Conservation (phyloP, 2,329 filamentous ascomycete genomes). For the Exserohilum rostratum region DNA sequence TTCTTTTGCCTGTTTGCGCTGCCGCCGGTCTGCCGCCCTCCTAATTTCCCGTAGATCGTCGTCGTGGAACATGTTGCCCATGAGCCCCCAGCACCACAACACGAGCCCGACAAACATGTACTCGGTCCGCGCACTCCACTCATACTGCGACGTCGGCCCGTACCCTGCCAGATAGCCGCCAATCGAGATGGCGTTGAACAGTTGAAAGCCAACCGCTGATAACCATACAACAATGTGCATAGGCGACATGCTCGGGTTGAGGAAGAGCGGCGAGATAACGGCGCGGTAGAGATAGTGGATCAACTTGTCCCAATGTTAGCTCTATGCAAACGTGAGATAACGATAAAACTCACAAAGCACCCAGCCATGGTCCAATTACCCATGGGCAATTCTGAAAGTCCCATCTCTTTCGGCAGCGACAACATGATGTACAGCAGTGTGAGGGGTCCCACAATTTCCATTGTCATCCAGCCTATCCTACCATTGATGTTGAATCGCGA, state of each 20-base stretch:
- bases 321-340: too few relatives aligned
- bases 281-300: constrained; percentile 94
- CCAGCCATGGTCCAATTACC: constrained; percentile 77
- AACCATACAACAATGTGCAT: constrained; percentile 74
- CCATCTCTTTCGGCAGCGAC: constrained; percentile 65
- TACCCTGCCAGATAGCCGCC: constrained; percentile 84
- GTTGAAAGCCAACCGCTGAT: constrained; percentile 73
- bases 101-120: constrained; percentile 68
- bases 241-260: constrained; percentile 90
- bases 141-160: constrained; percentile 66
- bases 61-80: constrained; percentile 86
- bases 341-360: constrained; percentile 63
- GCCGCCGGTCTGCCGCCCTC: constrained; percentile 67
- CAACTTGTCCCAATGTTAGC: constrained; percentile 54
- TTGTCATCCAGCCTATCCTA: constrained; percentile 82
- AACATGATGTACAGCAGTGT: constrained; percentile 80
- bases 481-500: constrained; percentile 86
- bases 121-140: constrained; percentile 55
- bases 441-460: constrained; percentile 82
- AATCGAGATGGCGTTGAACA: constrained; percentile 78
- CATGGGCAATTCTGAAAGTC: constrained; percentile 68
- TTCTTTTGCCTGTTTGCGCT: constrained; percentile 57
- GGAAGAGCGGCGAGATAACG: constrained; percentile 76
- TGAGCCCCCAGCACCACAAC: constrained; percentile 77
- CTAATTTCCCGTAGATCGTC: constrained; percentile 88